phyloP scores from a whole-genome alignment of 208 protist species.

The Sergeia podlipaevii region DNA sequence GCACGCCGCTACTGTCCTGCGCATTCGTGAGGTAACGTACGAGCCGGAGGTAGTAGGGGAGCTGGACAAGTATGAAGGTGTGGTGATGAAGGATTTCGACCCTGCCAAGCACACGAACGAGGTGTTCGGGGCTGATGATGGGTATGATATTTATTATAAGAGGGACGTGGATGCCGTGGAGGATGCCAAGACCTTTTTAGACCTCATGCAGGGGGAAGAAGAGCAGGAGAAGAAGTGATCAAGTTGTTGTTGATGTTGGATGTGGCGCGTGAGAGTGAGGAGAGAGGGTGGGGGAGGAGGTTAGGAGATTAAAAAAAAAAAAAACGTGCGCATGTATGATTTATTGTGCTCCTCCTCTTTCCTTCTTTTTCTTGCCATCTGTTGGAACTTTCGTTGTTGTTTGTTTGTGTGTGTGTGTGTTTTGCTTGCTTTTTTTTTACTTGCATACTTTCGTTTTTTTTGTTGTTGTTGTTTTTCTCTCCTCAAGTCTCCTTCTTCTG shows the following conservation, averaged over 20 bases:
- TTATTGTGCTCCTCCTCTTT: conserved; percentile 11
- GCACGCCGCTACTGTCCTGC: conserved; percentile 79
- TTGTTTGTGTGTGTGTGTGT: not conserved
- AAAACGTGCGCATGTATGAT: conserved; percentile 1
- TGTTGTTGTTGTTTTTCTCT: too few species aligned
- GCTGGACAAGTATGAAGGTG: conserved; percentile 84
- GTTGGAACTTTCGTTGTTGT: not conserved
- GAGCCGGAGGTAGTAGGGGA: conserved; percentile 63
- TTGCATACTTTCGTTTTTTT: too few species aligned
- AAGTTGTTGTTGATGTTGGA: conserved; percentile 5
- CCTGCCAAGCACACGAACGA: conserved; percentile 51
- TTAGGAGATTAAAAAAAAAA: conserved; percentile 4
- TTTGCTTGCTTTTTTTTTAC: not conserved
- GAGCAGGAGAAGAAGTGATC: not conserved
- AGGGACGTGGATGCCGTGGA: conserved; percentile 62
- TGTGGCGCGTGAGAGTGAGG: conserved; percentile 4
- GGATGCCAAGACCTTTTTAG: conserved; percentile 51
- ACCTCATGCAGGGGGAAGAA: conserved; percentile 35
- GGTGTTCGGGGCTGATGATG: conserved; percentile 51
- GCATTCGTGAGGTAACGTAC: conserved; percentile 75
- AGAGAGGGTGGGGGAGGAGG: not conserved
- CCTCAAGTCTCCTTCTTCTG: too few species aligned
- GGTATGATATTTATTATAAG: conserved; percentile 64
- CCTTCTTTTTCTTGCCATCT: not conserved
- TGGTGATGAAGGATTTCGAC: conserved; percentile 34